Evolutionary conservation across 2,329 filamentous ascomycete species (phyloP), one percentile per base, ranked within the genome.

Genomic region (Fusarium anthophilum): DNA sequence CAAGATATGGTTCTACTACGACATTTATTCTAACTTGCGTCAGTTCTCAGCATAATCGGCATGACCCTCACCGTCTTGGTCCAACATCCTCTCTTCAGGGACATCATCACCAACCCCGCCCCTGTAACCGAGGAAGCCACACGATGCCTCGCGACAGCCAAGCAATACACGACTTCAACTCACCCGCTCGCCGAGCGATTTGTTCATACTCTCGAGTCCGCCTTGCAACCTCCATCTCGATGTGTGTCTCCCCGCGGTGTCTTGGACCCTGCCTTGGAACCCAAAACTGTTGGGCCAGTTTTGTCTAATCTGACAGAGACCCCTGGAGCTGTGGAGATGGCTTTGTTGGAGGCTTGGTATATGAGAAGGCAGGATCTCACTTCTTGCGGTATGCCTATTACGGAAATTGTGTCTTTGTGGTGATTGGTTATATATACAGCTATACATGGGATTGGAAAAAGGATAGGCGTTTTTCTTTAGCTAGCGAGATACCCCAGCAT

Each of bases 341-440:
- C 65, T 8, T 38, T 78, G 47, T 54, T 79, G 3, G 71, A 79
- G 57, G 73, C 70, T 8, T 79, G 77, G 77, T 75, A 79, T 51
- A 18, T 66, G 38, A 66, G 37, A 8, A 63, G 64, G 8, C 70
- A 70, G 17, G 74, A 68, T 13, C 28, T 74, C 5, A 28, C 69
- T 9, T 54, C 56, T 26, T 50, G 62, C 6, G 66, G 60, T 13
- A 47, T 78, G 37, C 69, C 67, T 26, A 39, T 74, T 32, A 67
- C 66, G 3, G 77, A 78, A 35, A 64, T 74, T 41, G 63, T 75
- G 43, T 74, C 72, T 30, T 35, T 78, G 39, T 78, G 76, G 77
- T 78, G 24, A 69, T 68, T 47, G 30, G 32, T 55, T 26, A 32
- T 22, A 41, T 38, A 24, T 18, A 35, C 41, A 32, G 26, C 51